These are phyloP conservation scores for Rheum nobile DNA, from an alignment of 148 eudicot genomes.

Conservation along the genomic window DNA sequence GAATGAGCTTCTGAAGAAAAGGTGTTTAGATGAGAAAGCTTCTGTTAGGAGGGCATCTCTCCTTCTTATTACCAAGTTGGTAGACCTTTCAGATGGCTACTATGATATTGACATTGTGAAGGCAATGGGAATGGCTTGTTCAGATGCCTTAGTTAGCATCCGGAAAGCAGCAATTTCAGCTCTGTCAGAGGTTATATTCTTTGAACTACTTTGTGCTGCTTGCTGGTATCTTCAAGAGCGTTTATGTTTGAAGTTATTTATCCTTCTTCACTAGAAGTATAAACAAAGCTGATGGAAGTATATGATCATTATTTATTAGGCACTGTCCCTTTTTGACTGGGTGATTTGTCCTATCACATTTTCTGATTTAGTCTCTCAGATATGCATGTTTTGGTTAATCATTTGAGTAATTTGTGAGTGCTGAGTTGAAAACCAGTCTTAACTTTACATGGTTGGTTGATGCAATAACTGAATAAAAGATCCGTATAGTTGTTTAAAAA, in stretches of 20 bases:
- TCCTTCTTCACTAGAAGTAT: neutral
- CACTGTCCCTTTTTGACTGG: neutral
- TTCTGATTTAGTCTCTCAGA: neutral
- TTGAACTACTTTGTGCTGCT: neutral
- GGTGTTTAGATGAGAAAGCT: conserved; percentile 90
- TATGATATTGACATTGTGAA: conserved; percentile 68
- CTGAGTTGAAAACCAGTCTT: neutral
- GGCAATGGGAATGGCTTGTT: conserved; percentile 83
- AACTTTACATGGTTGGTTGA: neutral
- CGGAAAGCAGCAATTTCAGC: conserved; percentile 86
- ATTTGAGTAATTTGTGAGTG: neutral
- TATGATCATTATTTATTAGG: neutral
- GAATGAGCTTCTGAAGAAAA: conserved; percentile 50
- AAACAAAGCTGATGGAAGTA: neutral
- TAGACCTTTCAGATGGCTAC: conserved; percentile 45
- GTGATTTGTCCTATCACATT: neutral
- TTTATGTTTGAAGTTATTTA: neutral
- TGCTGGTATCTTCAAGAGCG: neutral
- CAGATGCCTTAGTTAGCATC: conserved; percentile 92
- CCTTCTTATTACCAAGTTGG: conserved; percentile 51
- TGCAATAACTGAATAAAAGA: neutral
- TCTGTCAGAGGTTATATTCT: conserved; percentile 68
- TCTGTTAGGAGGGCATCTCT: conserved; percentile 92
- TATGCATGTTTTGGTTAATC: neutral
- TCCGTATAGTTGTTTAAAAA: neutral